phyloP scores from a whole-genome alignment of 441 rosid species.

The Croton setiger region DNA sequence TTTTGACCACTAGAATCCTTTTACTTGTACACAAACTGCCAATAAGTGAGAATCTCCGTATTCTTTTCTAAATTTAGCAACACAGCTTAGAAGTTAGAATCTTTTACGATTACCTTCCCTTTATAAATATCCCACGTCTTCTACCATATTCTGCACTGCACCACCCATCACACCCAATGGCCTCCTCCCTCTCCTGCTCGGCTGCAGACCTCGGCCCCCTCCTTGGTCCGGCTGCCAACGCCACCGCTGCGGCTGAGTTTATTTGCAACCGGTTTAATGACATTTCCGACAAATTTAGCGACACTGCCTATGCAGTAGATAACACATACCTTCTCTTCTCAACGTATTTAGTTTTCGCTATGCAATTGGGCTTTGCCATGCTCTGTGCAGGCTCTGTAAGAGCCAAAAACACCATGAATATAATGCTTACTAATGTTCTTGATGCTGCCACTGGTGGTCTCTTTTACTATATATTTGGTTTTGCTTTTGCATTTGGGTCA shows the following conservation, averaged over 20 bases:
- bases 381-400: conserved; percentile 50
- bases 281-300: conserved; percentile 30
- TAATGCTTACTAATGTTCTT: conserved; percentile 51
- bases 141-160: too few species aligned
- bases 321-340: conserved; percentile 45
- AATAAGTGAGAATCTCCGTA: background rate
- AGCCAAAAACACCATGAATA: conserved; percentile 47
- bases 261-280: conserved; percentile 32
- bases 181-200: conserved; percentile 27
- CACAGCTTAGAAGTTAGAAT: too few species aligned
- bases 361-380: conserved; percentile 55
- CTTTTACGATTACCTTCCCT: too few species aligned
- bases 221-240: conserved; percentile 22
- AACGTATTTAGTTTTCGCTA: conserved; percentile 45
- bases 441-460: conserved; percentile 49
- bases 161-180: background rate
- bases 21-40: background rate
- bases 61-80: too few species aligned
- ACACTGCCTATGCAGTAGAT: conserved; percentile 37
- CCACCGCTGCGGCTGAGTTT: conserved; percentile 32
- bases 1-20: background rate
- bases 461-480: conserved; percentile 43
- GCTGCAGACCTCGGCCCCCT: conserved; percentile 26
- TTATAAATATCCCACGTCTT: too few species aligned
- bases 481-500: conserved; percentile 42